These are phyloP conservation scores for Penicillium sumatraense DNA, from an alignment of 2,329 filamentous ascomycete genomes.

Conservation along the genomic window DNA sequence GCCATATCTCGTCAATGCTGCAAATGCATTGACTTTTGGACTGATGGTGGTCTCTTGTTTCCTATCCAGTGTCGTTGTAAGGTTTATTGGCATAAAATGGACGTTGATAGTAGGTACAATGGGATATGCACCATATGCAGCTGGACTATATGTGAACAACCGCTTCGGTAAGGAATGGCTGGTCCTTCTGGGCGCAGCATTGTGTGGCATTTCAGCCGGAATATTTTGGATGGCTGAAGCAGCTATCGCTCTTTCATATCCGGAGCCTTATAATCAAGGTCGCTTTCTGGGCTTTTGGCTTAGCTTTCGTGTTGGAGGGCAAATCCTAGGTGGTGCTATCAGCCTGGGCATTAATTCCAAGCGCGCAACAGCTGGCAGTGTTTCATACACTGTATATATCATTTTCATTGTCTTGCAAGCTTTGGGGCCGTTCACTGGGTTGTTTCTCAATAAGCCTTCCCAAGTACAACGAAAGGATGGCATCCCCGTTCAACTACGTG, in stretches of 20 bases:
- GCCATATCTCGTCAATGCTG: slow-evolving; percentile 70
- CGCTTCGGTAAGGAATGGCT: slow-evolving; percentile 72
- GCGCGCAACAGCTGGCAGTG: slow-evolving; percentile 62
- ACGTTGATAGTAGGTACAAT: slow-evolving; percentile 73
- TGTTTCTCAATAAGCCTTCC: slow-evolving; percentile 65
- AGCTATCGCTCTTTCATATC: slow-evolving; percentile 73
- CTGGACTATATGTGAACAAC: slow-evolving; percentile 74
- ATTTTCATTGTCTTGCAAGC: slow-evolving; percentile 74
- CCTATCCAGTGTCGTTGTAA: slow-evolving; percentile 67
- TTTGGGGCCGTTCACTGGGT: slow-evolving; percentile 65
- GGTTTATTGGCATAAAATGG: slow-evolving; percentile 71
- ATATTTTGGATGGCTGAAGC: slow-evolving; percentile 78
- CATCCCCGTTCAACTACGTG: slow-evolving; percentile 62
- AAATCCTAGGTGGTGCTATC: slow-evolving; percentile 73
- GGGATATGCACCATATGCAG: slow-evolving; percentile 73
- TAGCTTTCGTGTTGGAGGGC: slow-evolving; percentile 63
- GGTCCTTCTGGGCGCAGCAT: slow-evolving; percentile 67
- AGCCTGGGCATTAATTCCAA: slow-evolving; percentile 69
- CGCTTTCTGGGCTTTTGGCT: slow-evolving; percentile 72
- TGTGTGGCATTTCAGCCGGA: slow-evolving; percentile 72
- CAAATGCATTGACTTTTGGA: slow-evolving; percentile 73
- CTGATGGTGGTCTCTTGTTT: slow-evolving; percentile 74
- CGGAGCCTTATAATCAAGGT: slow-evolving; percentile 70
- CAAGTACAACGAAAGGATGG: slow-evolving; percentile 70
- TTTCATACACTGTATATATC: slow-evolving; percentile 71